Conservation (phyloP, 306 rosid genomes). For the Trichosanthes truncata region DNA sequence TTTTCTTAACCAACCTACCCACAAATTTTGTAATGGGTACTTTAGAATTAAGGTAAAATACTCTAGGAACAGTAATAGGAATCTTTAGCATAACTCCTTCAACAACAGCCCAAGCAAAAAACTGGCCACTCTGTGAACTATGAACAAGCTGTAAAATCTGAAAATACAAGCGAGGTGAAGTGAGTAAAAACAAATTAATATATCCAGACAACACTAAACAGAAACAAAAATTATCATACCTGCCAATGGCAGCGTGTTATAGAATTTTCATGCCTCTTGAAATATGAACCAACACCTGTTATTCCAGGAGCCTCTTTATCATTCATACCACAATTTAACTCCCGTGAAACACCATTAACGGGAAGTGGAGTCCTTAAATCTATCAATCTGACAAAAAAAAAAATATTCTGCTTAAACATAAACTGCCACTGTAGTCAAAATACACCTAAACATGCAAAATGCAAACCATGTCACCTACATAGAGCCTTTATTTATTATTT, state of each 20-base stretch:
- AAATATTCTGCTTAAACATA: conserved; percentile 6
- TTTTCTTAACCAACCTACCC: conserved; percentile 61
- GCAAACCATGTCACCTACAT: background rate
- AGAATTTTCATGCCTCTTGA: conserved; percentile 56
- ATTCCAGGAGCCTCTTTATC: conserved; percentile 23
- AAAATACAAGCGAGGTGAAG: conserved; percentile 16
- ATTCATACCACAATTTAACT: conserved; percentile 27
- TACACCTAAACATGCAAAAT: background rate
- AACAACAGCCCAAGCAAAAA: conserved; percentile 78
- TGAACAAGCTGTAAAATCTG: conserved; percentile 80
- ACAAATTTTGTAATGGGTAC: conserved; percentile 54
- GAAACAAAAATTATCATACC: conserved; percentile 30
- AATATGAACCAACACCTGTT: conserved; percentile 67
- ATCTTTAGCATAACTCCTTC: conserved; percentile 89
- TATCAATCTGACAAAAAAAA: conserved; percentile 49
- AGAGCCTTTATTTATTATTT: background rate
- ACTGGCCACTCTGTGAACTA: conserved; percentile 46
- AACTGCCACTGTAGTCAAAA: background rate
- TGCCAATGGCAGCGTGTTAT: conserved; percentile 73
- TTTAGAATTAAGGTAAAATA: conserved; percentile 71
- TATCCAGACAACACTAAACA: background rate
- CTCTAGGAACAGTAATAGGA: conserved; percentile 74
- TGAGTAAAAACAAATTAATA: background rate
- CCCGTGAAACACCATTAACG: conserved; percentile 31
- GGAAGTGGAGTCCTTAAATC: conserved; percentile 25